Evolutionary conservation across 2,329 filamentous ascomycete species (phyloP), one percentile per base, ranked within the genome.

Genomic region (Claviceps fusiformis): DNA sequence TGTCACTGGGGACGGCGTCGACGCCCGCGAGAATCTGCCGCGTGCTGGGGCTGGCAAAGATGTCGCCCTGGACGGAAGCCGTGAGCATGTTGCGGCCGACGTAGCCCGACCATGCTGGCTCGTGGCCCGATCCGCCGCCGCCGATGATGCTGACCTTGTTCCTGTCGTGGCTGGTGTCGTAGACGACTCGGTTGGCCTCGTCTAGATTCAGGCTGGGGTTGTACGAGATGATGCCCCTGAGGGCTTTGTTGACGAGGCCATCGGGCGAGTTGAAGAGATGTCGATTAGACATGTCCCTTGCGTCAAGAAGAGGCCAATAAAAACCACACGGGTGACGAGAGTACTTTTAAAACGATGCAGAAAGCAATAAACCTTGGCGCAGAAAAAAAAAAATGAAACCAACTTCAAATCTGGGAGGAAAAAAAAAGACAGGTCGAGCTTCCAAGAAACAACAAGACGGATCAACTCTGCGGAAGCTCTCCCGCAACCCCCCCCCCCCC

Each of bases 21-120:
- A 85, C 75, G 6, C 75, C 81, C 1, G 80, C 75, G 9, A 82
- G 65, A 55, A 85, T 81, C 66, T 85, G 82, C 57, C 78, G 80
- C 11, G 81, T 81, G 56, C 77, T 81, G 0, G 82, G 82, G 7
- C 76, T 80, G 17, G 82, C 81, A 59, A 85, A 85, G 59, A 85
- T 78, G 62, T 83, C 79, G 47, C 82, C 82, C 4, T 73, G 75
- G 5, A 81, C 81, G 5, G 80, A 76, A 5, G 80, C 80, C 1
- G 79, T 73, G n/a, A 85, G 74, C 68, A 83, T 73, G 63, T 81
- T 82, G 55, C 68, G 64, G 54, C 82, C 82, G 2, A 85, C 82
- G 61, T 83, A 85, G 54, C 81, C 81, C 2, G 78, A 72, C 76
- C 81, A 84, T 58, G 80, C 81, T 24, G 81, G 81, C 61, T 84